phyloP scores from a whole-genome alignment of 768 basidiomycete genomes.

The Tremella mesenterica region DNA sequence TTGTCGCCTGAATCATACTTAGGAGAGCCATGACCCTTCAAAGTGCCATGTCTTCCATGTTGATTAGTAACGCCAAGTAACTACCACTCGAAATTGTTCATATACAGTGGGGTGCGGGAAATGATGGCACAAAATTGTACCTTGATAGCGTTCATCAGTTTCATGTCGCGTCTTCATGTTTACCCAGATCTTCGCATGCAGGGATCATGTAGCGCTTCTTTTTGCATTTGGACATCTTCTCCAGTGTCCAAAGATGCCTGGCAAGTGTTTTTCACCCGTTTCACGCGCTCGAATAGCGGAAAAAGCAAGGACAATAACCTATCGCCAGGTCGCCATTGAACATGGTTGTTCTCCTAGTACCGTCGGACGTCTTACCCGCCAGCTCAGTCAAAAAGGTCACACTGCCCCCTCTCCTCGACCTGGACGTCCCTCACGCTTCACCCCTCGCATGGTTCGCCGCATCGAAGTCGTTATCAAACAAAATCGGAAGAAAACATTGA shows the following conservation, averaged over 20 bases:
- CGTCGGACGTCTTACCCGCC: neutral
- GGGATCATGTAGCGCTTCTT: too few species aligned
- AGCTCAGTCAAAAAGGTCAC: neutral
- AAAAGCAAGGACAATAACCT: neutral
- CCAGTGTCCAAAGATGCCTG: slow-evolving; percentile 1
- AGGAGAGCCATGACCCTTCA: too few species aligned
- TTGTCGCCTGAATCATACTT: too few species aligned
- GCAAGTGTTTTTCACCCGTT: neutral
- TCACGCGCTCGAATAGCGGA: slow-evolving; percentile 1
- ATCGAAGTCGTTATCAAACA: neutral
- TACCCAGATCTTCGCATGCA: too few species aligned
- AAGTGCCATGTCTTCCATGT: too few species aligned
- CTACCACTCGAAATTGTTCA: too few species aligned
- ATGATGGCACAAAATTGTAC: too few species aligned
- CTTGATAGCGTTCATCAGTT: too few species aligned
- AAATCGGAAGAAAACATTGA: neutral
- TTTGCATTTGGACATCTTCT: too few species aligned
- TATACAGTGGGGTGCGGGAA: too few species aligned
- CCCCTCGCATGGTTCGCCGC: neutral
- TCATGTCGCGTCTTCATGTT: too few species aligned
- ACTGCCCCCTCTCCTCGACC: neutral
- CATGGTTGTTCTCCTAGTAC: slow-evolving; percentile 4
- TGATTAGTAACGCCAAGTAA: too few species aligned
- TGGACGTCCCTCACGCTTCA: neutral
- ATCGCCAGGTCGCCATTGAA: neutral